A percentile compares a stretch with the other conserved stretches of the same genome.
Evolutionary conservation across 2,329 filamentous ascomycete species (phyloP).

Genomic region (Ceratocystis colombiana): DNA sequence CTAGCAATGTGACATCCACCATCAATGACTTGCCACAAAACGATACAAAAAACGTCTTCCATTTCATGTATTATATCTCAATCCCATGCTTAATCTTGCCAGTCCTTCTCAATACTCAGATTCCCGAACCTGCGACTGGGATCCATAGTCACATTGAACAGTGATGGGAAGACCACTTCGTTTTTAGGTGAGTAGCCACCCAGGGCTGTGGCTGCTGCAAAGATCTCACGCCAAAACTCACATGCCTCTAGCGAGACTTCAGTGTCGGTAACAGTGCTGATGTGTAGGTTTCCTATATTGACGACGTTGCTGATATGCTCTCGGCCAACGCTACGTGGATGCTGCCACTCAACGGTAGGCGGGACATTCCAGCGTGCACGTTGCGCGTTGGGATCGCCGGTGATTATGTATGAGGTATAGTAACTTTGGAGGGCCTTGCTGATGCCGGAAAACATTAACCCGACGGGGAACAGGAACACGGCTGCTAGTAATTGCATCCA

Average conservation of each 20-base stretch:
- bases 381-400: slow-evolving; percentile 35
- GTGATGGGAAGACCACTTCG: slow-evolving; percentile 16
- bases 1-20: no score
- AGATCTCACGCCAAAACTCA: slow-evolving; percentile 32
- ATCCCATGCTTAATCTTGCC: background rate
- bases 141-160: slow-evolving; percentile 19
- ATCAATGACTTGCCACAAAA: no score
- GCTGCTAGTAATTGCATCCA: slow-evolving; percentile 29
- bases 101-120: background rate
- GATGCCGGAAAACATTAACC: slow-evolving; percentile 32
- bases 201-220: slow-evolving; percentile 29
- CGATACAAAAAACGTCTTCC: no score
- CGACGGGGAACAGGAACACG: slow-evolving; percentile 31
- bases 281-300: slow-evolving; percentile 32
- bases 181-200: slow-evolving; percentile 31
- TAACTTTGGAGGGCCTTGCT: slow-evolving; percentile 36
- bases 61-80: no score
- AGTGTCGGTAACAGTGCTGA: slow-evolving; percentile 31
- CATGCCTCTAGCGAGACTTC: slow-evolving; percentile 31
- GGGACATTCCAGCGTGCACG: slow-evolving; percentile 32
- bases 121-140: slow-evolving; percentile 15
- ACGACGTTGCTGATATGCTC: slow-evolving; percentile 31
- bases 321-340: slow-evolving; percentile 28
- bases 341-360: slow-evolving; percentile 33
- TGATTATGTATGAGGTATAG: slow-evolving; percentile 34